Conservation (phyloP, 2,329 filamentous ascomycete genomes). For the Colletotrichum camelliae region DNA sequence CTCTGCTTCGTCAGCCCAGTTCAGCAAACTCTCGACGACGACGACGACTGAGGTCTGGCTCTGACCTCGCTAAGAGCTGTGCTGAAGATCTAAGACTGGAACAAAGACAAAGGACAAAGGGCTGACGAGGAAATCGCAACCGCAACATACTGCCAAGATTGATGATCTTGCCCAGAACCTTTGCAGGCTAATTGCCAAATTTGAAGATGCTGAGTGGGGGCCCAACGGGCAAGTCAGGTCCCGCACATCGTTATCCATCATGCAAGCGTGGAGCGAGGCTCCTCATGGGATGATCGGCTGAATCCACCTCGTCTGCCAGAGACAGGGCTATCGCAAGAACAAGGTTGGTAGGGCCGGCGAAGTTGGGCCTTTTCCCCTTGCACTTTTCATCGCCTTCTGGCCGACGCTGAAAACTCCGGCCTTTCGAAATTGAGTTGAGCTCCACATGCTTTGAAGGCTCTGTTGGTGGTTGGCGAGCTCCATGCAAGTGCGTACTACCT, state of each 20-base stretch:
- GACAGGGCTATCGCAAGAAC: neutral
- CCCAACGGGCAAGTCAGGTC: constrained; percentile 17
- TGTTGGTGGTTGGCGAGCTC: constrained; percentile 8
- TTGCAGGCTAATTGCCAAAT: neutral
- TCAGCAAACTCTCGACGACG: neutral
- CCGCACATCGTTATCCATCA: constrained; percentile 11
- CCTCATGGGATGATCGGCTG: constrained; percentile 10
- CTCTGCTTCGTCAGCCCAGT: neutral
- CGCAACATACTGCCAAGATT: neutral
- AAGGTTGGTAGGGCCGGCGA: constrained; percentile 7
- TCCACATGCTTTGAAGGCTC: neutral
- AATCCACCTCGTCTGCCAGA: constrained; percentile 4
- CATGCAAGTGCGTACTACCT: constrained; percentile 7
- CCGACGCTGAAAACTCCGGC: neutral
- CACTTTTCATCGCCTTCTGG: neutral
- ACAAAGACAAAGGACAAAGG: neutral
- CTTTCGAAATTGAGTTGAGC: neutral
- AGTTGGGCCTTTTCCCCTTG: neutral
- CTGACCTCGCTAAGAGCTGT: neutral
- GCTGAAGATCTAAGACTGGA: neutral
- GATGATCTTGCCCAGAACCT: constrained; percentile 9
- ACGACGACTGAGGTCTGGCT: neutral
- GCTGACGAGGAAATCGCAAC: neutral
- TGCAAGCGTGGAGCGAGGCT: constrained; percentile 11
- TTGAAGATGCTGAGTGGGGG: neutral